These are phyloP conservation scores for Citrus mangshanensis DNA, from an alignment of 345 rosid genomes.

Conservation along the genomic window DNA sequence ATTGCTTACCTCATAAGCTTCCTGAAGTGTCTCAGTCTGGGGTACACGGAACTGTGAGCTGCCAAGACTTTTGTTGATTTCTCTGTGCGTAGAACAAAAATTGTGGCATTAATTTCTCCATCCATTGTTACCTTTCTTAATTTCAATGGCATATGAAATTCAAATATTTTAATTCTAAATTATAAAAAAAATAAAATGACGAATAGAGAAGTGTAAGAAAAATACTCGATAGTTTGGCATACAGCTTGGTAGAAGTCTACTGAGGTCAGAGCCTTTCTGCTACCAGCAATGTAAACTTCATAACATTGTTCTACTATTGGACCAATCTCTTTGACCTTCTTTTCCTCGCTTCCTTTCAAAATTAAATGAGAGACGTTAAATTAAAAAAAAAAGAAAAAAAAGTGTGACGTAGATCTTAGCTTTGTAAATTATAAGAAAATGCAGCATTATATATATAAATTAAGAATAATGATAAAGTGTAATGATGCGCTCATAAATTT, in stretches of 20 bases:
- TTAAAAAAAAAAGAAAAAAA: no score
- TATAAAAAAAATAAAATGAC: not conserved
- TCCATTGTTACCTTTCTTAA: not conserved
- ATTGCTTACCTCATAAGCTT: constrained; percentile 40
- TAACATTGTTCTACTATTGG: constrained; percentile 36
- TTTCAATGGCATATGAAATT: not conserved
- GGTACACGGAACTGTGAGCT: constrained; percentile 71
- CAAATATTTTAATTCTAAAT: not conserved
- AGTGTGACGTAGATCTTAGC: not conserved
- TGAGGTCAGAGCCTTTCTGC: constrained; percentile 7
- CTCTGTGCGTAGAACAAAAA: constrained; percentile 24
- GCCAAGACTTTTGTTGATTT: constrained; percentile 57
- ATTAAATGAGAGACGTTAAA: not conserved
- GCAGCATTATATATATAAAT: no score
- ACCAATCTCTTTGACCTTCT: constrained; percentile 41
- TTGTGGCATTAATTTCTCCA: not conserved
- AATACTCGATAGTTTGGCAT: constrained; percentile 62
- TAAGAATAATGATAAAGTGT: no score
- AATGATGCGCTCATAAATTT: no score
- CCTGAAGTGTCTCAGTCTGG: constrained; percentile 21
- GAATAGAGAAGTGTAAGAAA: not conserved
- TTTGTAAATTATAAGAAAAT: not conserved
- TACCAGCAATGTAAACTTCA: constrained; percentile 23
- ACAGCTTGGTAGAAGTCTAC: constrained; percentile 48
- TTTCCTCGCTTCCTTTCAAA: constrained; percentile 35